Evolutionary conservation across 257 asterid species (phyloP).

Genomic region (Solanum medicagineum): DNA sequence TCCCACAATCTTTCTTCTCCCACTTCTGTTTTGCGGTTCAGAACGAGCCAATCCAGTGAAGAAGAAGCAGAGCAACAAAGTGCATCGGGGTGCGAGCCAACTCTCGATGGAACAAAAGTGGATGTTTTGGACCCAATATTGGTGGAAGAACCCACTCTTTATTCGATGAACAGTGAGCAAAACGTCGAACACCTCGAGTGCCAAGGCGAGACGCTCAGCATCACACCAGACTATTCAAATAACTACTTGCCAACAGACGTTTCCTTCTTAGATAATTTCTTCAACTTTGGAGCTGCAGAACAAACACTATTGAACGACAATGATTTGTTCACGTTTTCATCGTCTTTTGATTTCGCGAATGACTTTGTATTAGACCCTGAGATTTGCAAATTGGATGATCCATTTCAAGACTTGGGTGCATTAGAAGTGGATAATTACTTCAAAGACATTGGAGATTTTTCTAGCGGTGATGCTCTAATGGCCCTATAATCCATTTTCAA

Average conservation of each 20-base stretch:
- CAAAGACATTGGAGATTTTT: constrained; percentile 33
- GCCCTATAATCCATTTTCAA: constrained; percentile 1
- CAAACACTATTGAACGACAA: constrained; percentile 6
- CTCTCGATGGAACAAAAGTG: neutral
- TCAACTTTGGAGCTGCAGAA: constrained; percentile 13
- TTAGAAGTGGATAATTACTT: constrained; percentile 47
- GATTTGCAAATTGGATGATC: constrained; percentile 22
- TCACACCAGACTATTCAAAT: neutral
- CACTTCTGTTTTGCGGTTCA: constrained; percentile 43
- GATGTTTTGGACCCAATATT: neutral
- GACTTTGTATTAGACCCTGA: neutral
- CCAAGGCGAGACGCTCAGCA: constrained; percentile 38
- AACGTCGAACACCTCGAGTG: constrained; percentile 4
- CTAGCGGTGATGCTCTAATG: constrained; percentile 24
- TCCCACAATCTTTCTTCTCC: constrained; percentile 7
- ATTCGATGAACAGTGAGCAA: neutral
- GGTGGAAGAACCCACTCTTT: neutral
- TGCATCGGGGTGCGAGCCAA: neutral
- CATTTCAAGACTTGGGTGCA: constrained; percentile 26
- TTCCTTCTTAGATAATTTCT: constrained; percentile 21
- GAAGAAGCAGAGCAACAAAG: constrained; percentile 7
- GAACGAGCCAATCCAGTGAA: constrained; percentile 13
- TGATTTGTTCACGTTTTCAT: neutral
- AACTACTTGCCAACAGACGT: constrained; percentile 15
- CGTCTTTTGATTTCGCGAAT: neutral